These are phyloP conservation scores for Epichloe festucae DNA, from an alignment of 2,329 filamentous ascomycete genomes.

Conservation along the genomic window DNA sequence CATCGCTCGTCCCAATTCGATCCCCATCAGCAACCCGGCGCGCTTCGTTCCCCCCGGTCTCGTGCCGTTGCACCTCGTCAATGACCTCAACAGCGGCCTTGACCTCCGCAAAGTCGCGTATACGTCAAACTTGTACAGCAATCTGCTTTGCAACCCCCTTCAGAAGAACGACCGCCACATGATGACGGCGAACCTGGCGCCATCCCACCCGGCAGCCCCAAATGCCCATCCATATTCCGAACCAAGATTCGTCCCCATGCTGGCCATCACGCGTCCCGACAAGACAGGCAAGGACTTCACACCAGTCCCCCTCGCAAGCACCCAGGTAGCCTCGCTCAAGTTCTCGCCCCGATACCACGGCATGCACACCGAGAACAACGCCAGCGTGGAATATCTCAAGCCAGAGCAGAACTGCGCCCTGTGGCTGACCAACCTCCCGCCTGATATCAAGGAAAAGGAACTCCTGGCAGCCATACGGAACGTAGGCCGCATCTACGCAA, in stretches of 20 bases:
- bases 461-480: slow-evolving; percentile 31
- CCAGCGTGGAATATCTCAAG: slow-evolving; percentile 19
- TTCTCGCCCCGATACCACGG: slow-evolving; percentile 25
- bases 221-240: background rate
- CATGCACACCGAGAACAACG: slow-evolving; percentile 23
- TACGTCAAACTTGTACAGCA: background rate
- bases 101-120: background rate
- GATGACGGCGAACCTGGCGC: background rate
- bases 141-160: too few relatives aligned
- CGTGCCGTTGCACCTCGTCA: background rate
- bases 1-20: slow-evolving; percentile 4
- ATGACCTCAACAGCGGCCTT: background rate
- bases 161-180: too few relatives aligned
- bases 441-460: slow-evolving; percentile 25
- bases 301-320: slow-evolving; percentile 2
- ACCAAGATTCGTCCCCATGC: slow-evolving; percentile 12
- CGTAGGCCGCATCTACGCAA: slow-evolving; percentile 37
- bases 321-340: slow-evolving; percentile 1
- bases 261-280: slow-evolving; percentile 10
- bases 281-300: slow-evolving; percentile 5
- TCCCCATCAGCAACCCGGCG: background rate
- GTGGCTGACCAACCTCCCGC: slow-evolving; percentile 39
- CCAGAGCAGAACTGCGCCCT: slow-evolving; percentile 33
- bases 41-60: background rate
- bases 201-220: background rate